Base-by-base conservation (phyloP, 768 basidiomycete genomes). In the Boletus tylopilopsis region DNA sequence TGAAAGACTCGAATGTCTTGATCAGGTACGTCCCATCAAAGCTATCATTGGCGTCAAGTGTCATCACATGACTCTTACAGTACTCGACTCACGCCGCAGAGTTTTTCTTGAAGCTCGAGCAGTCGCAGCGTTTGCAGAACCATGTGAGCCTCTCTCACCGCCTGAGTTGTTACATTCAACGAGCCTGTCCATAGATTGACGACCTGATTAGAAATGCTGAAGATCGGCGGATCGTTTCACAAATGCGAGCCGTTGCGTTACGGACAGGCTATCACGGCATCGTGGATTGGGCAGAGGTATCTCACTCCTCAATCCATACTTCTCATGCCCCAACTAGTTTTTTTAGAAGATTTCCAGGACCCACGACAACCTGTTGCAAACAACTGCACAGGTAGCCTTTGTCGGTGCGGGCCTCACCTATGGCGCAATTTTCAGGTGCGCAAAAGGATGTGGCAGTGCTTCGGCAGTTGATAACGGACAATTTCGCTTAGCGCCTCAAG, bases 381-480 rank as follows among this genome's bases (percentile, higher is more conserved):
- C 19, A 22, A 37, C 48, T 7, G 51, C 35, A 21, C 40, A 49
- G 19, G 51, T 53, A 36, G 51, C 47, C n/a, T 53, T 53, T 29
- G 24, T 37, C 12, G 36, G 36, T 13, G 36, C 36, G 6, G 19
- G 19, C 6, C 49, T 64, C 47, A 63, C 55, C 2, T 65, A 65
- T 29, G 53, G 62, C n/a, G 55, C 62, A 8, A 52, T 64, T 18
- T 64, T 63, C 42, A 48, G 63, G 63, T 62, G 43, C n/a, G 56
- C 39, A 58, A 21, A 43, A 22, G 24, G 16, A 32, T 19, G 42
- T 4, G 18, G 32, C 15, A 21, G 10, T 29, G n/a, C 12, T n/a
- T 29, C 6, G 16, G 40, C 9, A 25, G 40, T 42, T 27, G 40
- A 42, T 29, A 16, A n/a, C 7, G 6, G n/a, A 29, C 10, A 25